Conservation (phyloP, 2,329 filamentous ascomycete genomes). For the Penicillium digitatum region DNA sequence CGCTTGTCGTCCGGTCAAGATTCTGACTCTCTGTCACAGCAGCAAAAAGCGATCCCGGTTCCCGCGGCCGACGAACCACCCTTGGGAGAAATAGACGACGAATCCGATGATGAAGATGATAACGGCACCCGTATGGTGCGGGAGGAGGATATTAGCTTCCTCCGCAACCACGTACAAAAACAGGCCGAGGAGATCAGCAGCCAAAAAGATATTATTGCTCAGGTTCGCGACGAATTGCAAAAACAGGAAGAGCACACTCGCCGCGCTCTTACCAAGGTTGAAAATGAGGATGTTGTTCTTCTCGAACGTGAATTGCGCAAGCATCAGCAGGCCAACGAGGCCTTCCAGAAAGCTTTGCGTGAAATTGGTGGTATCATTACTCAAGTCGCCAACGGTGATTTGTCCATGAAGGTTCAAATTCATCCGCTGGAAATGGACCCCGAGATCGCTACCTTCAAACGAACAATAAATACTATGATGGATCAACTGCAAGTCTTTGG, state of each 20-base stretch:
- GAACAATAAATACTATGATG: conserved; percentile 99
- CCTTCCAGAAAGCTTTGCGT: conserved; percentile 93
- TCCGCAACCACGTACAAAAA: conserved; percentile 87
- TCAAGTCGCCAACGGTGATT: conserved; percentile 87
- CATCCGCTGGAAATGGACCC: conserved; percentile 96
- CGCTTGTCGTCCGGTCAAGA: conserved; percentile 32
- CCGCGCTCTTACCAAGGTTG: conserved; percentile 73
- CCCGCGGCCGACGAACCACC: conserved; percentile 32
- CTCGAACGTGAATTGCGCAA: conserved; percentile 93
- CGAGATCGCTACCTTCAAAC: conserved; percentile 96
- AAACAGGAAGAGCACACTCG: conserved; percentile 83
- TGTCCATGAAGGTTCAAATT: conserved; percentile 95
- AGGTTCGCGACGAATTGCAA: conserved; percentile 78
- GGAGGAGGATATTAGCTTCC: conserved; percentile 76
- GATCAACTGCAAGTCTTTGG: conserved; percentile 96
- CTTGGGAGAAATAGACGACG: conserved; percentile 32
- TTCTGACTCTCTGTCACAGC: conserved; percentile 36
- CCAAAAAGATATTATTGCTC: conserved; percentile 79
- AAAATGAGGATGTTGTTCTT: conserved; percentile 80
- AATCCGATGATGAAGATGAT: conserved; percentile 46
- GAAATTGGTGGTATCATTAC: conserved; percentile 98
- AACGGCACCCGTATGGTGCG: conserved; percentile 54
- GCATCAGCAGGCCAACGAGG: conserved; percentile 95
- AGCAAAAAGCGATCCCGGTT: conserved; percentile 38
- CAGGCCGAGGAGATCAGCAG: conserved; percentile 88